Evolutionary conservation across 148 eudicot species (phyloP).

Genomic region (Dianthus caryophyllus): DNA sequence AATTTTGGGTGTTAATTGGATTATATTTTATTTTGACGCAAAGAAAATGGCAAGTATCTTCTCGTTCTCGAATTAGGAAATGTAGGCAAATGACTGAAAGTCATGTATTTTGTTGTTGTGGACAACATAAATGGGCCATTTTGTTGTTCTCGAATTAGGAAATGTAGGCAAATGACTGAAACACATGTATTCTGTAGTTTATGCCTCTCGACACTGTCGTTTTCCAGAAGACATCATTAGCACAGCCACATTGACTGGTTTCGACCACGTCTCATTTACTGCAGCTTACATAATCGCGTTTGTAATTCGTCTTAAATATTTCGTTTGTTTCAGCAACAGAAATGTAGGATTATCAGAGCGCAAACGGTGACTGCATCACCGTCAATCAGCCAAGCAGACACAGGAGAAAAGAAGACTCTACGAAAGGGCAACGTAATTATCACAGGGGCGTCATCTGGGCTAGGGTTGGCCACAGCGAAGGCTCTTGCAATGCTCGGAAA

Average conservation of each 20-base stretch:
- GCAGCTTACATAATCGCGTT: background rate
- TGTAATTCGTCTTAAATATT: background rate
- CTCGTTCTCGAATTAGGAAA: too few species aligned
- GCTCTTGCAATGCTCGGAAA: constrained; percentile 63
- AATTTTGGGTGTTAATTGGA: background rate
- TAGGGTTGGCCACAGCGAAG: constrained; percentile 90
- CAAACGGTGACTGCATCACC: constrained; percentile 57
- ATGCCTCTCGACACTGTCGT: too few species aligned
- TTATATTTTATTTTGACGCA: background rate
- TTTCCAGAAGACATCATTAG: too few species aligned
- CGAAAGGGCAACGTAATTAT: constrained; percentile 77
- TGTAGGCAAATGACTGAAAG: too few species aligned
- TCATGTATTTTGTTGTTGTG: too few species aligned
- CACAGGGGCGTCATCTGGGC: constrained; percentile 93
- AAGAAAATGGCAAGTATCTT: too few species aligned
- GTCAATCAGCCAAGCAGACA: constrained; percentile 34
- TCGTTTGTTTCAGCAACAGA: constrained; percentile 24
- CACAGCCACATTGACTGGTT: too few species aligned
- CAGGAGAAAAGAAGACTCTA: constrained; percentile 59
- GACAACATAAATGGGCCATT: too few species aligned
- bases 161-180: too few species aligned
- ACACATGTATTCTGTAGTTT: too few species aligned
- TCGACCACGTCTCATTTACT: too few species aligned
- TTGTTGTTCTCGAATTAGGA: too few species aligned
- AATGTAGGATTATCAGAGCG: constrained; percentile 40